These are phyloP conservation scores for Colletotrichum filicis DNA, from an alignment of 2,329 filamentous ascomycete genomes.

Conservation along the genomic window DNA sequence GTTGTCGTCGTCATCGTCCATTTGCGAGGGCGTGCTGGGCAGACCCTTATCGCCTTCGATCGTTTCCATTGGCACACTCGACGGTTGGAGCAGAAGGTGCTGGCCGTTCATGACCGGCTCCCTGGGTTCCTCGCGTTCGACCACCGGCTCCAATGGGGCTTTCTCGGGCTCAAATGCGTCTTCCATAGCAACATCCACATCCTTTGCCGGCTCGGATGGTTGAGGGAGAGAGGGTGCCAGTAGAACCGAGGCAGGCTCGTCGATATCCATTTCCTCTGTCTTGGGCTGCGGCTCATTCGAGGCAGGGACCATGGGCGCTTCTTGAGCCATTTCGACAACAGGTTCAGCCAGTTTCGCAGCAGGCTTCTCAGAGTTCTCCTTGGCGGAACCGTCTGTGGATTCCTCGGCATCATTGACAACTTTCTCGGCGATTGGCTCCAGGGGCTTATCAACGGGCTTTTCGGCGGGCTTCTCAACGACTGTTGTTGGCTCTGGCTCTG, in stretches of 20 bases:
- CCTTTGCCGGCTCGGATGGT: not conserved
- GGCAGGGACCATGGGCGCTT: not conserved
- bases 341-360: not conserved
- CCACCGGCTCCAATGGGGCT: conserved; percentile 37
- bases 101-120: conserved; percentile 19
- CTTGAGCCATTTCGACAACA: conserved; percentile 34
- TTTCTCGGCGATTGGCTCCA: not conserved
- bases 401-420: not conserved
- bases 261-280: conserved; percentile 54
- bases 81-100: conserved; percentile 19
- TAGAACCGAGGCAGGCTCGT: conserved; percentile 37
- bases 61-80: conserved; percentile 33
- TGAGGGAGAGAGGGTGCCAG: conserved; percentile 12
- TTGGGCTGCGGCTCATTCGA: conserved; percentile 45
- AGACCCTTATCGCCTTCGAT: conserved; percentile 41
- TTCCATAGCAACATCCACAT: conserved; percentile 38
- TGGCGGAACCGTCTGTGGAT: not conserved
- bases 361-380: not conserved
- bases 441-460: not conserved
- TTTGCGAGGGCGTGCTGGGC: conserved; percentile 60
- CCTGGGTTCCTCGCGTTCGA: conserved; percentile 2
- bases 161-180: conserved; percentile 38
- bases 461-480: not conserved
- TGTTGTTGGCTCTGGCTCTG: not conserved
- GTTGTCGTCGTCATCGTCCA: conserved; percentile 59